Evolutionary conservation across 2,329 filamentous ascomycete genomes (phyloP), one percentile per base, ranked within the genome.

Genomic region (Dothistroma septosporum): DNA sequence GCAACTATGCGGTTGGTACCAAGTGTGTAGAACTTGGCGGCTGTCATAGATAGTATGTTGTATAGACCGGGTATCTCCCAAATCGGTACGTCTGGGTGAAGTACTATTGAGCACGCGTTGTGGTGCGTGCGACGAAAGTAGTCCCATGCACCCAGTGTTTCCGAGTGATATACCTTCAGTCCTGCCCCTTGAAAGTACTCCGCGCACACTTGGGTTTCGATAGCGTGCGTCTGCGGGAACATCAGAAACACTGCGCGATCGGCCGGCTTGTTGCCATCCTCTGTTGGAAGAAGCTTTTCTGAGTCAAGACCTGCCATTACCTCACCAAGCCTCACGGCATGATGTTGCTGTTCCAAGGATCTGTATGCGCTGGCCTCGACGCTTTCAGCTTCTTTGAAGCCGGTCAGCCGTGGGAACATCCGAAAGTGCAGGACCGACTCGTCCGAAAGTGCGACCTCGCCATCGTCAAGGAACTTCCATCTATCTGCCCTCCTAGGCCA

Each of bases 51-150:
- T 3, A 77, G 72, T 2, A 76, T 48, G 6, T 70, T 50, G 14
- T 74, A 69, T 22, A 78, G 70, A 0, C 65, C 65, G 6, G 73
- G 70, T 0, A 78, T 65, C 14, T 70, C 61, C 48, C 68, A 71
- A 19, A 74, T 71, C 2, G 70, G 70, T 35, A 75, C 72, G 11
- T 74, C 71, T 2, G 75, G 59, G 37, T 72, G 69, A 11, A 53
- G 50, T 60, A 69, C 70, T 67, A 63, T 57, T 50, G 76, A 69
- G 35, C 19, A 6, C 32, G 11, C 37, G 16, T 49, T 49, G n/a
- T 21, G 32, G 33, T 48, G 55, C 21, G 58, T 62, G 21, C 47
- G 57, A 19, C 63, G 60, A 53, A 72, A 72, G 35, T 69, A 66
- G 5, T 64, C 55, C 72, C 72, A 74, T 1, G 67, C 64, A 21